Percentiles rank a stretch among this genome's conserved stretches.
Evolutionary conservation across 176 grass and related monocot species (phyloP).

Genomic region (Aegilops tauschii): DNA sequence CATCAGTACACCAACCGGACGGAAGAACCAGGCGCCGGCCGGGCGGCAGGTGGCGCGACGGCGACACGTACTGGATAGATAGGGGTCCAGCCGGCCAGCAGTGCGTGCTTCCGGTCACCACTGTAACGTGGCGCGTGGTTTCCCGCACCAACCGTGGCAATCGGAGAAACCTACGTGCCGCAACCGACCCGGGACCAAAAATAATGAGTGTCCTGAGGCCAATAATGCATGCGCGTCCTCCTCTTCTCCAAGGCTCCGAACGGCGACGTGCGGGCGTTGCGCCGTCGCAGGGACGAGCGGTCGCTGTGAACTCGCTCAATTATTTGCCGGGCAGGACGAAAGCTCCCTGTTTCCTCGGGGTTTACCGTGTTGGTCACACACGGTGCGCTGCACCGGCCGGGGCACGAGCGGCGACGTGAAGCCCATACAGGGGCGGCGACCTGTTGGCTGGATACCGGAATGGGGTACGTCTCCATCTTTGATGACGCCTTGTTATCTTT

Average conservation of each 20-base stretch:
- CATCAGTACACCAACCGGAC: neutral
- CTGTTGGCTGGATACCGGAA: neutral
- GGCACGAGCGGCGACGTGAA: neutral
- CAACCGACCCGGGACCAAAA: neutral
- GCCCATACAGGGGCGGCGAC: constrained; percentile 3
- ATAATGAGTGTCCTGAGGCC: neutral
- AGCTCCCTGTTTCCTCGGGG: neutral
- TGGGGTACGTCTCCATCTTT: neutral
- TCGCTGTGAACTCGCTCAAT: neutral
- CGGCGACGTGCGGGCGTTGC: neutral
- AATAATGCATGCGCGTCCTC: constrained; percentile 25
- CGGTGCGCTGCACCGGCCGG: neutral
- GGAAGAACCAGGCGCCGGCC: neutral
- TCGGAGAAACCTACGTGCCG: neutral
- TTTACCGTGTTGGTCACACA: neutral
- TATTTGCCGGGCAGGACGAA: neutral
- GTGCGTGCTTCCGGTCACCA: neutral
- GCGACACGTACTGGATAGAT: neutral
- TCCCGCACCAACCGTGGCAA: neutral
- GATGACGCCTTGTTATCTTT: neutral
- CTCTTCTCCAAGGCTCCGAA: neutral
- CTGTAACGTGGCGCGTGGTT: neutral
- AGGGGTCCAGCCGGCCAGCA: neutral
- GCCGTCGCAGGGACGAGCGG: neutral
- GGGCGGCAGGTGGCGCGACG: neutral